Conservation (phyloP, 176 grass and related monocot genomes). For the Oryza officinalis region DNA sequence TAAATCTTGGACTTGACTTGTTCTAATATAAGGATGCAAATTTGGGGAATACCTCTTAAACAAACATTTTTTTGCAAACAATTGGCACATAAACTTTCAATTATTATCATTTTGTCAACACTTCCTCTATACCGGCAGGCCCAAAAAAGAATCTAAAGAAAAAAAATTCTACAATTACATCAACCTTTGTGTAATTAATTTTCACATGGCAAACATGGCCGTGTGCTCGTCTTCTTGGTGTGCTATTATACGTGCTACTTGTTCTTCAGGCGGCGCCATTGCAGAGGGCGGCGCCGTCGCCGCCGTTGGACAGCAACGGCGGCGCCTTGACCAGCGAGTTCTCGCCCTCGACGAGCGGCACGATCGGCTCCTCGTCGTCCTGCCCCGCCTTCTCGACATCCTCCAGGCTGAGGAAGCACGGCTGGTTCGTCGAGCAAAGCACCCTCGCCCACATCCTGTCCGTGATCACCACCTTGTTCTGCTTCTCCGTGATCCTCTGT, state of each 20-base stretch:
- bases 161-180: constrained; percentile 3
- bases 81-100: not conserved
- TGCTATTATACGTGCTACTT: not conserved
- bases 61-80: not conserved
- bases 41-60: not conserved
- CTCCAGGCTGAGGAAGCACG: constrained; percentile 71
- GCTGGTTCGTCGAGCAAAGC: constrained; percentile 89
- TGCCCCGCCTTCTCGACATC: constrained; percentile 50
- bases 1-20: too few relatives aligned
- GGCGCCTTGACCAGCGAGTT: constrained; percentile 33
- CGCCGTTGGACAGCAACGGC: constrained; percentile 4
- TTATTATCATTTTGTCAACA: constrained; percentile 2
- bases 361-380: constrained; percentile 36
- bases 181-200: not conserved
- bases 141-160: not conserved
- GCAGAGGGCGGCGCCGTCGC: constrained; percentile 35
- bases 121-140: not conserved
- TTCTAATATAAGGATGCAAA: too few relatives aligned
- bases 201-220: not conserved
- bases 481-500: constrained; percentile 85
- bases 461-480: constrained; percentile 88
- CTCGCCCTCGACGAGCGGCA: constrained; percentile 47
- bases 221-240: not conserved
- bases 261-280: constrained; percentile 35
- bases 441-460: constrained; percentile 90